A percentile compares a stretch with the other conserved stretches of the same genome.
These are phyloP conservation scores for Xylaria multiplex DNA, from an alignment of 2,329 filamentous ascomycete genomes.

Conservation along the genomic window DNA sequence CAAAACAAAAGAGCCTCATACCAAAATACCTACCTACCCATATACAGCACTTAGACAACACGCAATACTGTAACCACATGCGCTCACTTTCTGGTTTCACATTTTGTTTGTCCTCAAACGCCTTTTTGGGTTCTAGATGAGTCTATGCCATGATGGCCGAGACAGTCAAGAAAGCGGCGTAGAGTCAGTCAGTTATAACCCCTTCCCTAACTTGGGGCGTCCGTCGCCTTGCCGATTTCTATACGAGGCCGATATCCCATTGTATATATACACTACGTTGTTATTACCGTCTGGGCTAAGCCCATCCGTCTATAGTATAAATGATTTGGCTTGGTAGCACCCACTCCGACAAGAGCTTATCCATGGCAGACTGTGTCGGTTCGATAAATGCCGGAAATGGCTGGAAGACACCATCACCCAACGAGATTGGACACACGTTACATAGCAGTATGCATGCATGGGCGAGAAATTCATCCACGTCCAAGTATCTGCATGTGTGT, in stretches of 20 bases:
- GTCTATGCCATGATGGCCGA: neutral
- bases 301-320: neutral
- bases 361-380: neutral
- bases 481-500: constrained; percentile 24
- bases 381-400: constrained; percentile 27
- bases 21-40: neutral
- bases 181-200: constrained; percentile 6
- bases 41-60: no score
- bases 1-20: constrained; percentile 13
- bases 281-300: neutral
- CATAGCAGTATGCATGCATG: constrained; percentile 33
- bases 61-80: neutral
- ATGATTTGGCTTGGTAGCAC: constrained; percentile 11
- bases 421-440: constrained; percentile 32
- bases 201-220: neutral
- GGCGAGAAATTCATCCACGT: constrained; percentile 24
- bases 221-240: neutral
- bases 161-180: constrained; percentile 5
- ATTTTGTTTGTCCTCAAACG: neutral
- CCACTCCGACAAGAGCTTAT: constrained; percentile 13
- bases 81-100: no score
- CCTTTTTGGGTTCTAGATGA: neutral
- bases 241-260: neutral
- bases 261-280: neutral
- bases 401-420: constrained; percentile 23